Evolutionary conservation across 768 basidiomycete species (phyloP), one percentile per base, ranked within the genome.

Genomic region (Amanita muscaria): DNA sequence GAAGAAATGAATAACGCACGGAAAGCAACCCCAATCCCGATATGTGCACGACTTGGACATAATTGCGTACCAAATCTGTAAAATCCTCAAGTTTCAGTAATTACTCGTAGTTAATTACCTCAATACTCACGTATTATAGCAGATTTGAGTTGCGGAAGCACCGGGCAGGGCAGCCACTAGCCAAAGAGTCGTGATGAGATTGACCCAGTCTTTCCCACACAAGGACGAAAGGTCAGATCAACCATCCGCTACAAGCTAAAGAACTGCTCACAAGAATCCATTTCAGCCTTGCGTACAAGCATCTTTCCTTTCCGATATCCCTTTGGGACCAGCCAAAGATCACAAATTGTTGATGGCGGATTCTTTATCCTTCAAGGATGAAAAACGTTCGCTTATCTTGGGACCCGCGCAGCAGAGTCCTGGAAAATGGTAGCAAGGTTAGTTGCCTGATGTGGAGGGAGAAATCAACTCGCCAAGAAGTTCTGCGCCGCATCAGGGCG

Each of bases 81-180:
- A 41, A 18, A 14, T 2, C 38, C n/a, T n/a, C 9, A 29, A 3
- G 6, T 29, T 31, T 11, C 12, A 33, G 21, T 8, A 16, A 22
- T 31, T 25, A 11, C 31, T 14, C 41, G 14, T 12, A 11, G 7
- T 0, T n/a, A 2, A 18, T 29, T 12, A 6, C 12, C 25, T 22
- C 10, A 3, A 23, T 7, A 46, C 44, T 39, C 37, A 46, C 44
- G 44, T 29, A 21, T 37, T 30, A 34, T 48, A 46, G 55, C 58
- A 59, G 37, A 53, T 56, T 43, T 53, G 39, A 21, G 48, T 50
- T 12, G 56, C 58, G 51, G 51, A 45, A 11, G 54, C 51, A 16
- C 50, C 49, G 4, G 60, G 60, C 4, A 58, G 10, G 12, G 38
- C 48, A 6, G 58, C 54, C 18, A 50, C 32, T 25, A 51, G 49